phyloP scores from a whole-genome alignment of 306 rosid species.

The Citrullus amarus region DNA sequence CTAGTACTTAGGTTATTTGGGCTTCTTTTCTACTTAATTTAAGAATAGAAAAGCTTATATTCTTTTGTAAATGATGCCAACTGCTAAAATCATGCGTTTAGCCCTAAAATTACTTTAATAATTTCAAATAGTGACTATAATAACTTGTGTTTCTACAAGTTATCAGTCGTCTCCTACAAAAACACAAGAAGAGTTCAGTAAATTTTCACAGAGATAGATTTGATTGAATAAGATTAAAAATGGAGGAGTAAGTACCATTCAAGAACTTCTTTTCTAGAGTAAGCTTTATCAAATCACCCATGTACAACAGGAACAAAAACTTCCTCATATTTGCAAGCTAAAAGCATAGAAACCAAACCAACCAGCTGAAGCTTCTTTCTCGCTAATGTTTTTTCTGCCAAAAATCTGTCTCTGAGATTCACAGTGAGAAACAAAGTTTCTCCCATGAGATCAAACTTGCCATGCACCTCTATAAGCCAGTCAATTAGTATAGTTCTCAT shows the following conservation, averaged over 20 bases:
- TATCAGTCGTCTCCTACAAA: conserved; percentile 20
- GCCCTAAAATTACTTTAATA: no score
- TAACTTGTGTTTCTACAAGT: no score
- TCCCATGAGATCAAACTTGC: conserved; percentile 76
- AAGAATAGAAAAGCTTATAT: no score
- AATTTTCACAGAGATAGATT: neutral
- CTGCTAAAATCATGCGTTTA: no score
- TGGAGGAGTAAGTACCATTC: conserved; percentile 43
- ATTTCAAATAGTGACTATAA: no score
- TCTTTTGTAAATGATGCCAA: no score
- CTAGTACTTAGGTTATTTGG: no score
- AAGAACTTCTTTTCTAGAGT: conserved; percentile 62
- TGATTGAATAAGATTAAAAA: neutral
- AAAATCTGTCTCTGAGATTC: conserved; percentile 73
- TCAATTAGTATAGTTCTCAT: conserved; percentile 90
- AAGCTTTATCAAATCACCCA: conserved; percentile 78
- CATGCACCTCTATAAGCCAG: conserved; percentile 99
- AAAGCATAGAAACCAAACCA: conserved; percentile 93
- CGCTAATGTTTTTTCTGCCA: conserved; percentile 41
- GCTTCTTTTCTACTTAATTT: no score
- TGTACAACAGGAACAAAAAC: conserved; percentile 76
- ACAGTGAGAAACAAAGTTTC: conserved; percentile 86
- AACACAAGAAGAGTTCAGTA: neutral
- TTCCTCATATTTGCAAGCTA: conserved; percentile 97
- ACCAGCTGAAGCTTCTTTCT: conserved; percentile 96